phyloP scores from a whole-genome alignment of 2,329 filamentous ascomycete genomes.

The Aspergillus sp. region DNA sequence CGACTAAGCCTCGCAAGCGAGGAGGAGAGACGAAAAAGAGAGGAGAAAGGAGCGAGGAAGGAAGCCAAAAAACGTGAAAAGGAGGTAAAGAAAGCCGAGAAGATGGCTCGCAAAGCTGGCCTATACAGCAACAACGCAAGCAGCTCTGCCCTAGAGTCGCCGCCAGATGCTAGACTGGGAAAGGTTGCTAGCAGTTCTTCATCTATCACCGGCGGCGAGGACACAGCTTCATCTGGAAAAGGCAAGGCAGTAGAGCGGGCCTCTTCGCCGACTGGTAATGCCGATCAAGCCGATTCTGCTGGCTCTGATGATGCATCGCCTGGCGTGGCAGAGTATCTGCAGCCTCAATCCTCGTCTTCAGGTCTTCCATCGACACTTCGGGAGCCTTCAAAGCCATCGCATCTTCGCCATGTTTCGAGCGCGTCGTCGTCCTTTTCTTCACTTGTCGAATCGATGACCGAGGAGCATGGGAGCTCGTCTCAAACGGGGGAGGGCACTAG shows the following conservation, averaged over 20 bases:
- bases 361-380: constrained; percentile 49
- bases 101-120: constrained; percentile 68
- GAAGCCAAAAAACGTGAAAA: constrained; percentile 85
- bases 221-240: constrained; percentile 55
- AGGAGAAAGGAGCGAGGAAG: constrained; percentile 79
- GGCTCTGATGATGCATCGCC: constrained; percentile 23
- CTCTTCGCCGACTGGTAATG: constrained; percentile 23
- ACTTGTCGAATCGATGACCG: constrained; percentile 63
- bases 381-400: constrained; percentile 66
- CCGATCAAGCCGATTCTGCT: constrained; percentile 40
- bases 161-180: constrained; percentile 40
- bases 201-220: constrained; percentile 42
- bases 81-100: constrained; percentile 75
- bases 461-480: constrained; percentile 40
- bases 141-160: constrained; percentile 61
- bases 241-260: constrained; percentile 71
- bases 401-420: constrained; percentile 82
- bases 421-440: constrained; percentile 84
- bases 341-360: constrained; percentile 32
- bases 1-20: constrained; percentile 87
- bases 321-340: constrained; percentile 25
- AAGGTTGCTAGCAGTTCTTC: constrained; percentile 44
- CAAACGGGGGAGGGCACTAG: constrained; percentile 53
- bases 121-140: constrained; percentile 62
- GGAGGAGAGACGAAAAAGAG: constrained; percentile 85